A percentile compares a stretch with the other conserved stretches of the same genome.
Conservation (phyloP, 768 basidiomycete species). For the Porpolomopsis calyptriformis region DNA sequence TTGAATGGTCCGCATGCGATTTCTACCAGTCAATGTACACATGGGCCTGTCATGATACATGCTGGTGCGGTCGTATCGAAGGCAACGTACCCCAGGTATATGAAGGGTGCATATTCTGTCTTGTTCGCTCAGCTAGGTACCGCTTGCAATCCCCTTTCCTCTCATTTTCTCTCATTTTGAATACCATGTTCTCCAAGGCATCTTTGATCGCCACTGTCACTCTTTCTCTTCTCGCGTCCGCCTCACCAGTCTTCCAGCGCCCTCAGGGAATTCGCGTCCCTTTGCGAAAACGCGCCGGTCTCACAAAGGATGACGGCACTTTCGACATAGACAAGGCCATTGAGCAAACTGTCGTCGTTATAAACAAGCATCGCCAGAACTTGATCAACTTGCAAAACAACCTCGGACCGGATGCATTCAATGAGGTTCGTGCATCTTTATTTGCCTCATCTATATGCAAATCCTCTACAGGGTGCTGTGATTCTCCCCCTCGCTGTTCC, state of each 20-base stretch:
- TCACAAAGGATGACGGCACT: conserved; percentile 14
- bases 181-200: no score
- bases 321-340: conserved; percentile 15
- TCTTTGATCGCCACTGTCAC: no score
- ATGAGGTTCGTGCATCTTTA: background rate
- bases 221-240: background rate
- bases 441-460: background rate
- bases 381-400: conserved; percentile 15
- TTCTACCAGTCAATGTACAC: no score
- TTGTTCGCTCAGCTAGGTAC: no score
- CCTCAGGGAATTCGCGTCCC: background rate
- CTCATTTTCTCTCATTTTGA: no score
- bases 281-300: background rate
- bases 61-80: no score
- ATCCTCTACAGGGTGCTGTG: conserved; percentile 15
- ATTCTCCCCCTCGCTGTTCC: conserved; percentile 18
- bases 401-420: conserved; percentile 7
- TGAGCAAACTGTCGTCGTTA: conserved; percentile 9
- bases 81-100: no score
- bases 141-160: no score
- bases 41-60: no score
- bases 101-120: no score
- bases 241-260: background rate
- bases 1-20: no score
- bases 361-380: conserved; percentile 19